Conservation (phyloP, 2,329 filamentous ascomycete genomes). For the Penicillium occitanis region DNA sequence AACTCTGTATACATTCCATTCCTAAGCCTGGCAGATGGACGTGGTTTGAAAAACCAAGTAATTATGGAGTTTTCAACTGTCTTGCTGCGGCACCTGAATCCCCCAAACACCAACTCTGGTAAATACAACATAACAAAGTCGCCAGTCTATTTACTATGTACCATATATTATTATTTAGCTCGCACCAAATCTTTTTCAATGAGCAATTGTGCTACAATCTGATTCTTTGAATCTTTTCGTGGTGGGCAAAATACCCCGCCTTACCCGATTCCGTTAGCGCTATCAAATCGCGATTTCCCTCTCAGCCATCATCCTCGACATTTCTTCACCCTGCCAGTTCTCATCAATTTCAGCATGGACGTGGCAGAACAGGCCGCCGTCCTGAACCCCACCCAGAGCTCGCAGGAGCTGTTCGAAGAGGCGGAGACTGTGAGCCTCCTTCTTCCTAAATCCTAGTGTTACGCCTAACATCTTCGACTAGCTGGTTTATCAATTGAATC, state of each 20-base stretch:
- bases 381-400: slow-evolving; percentile 27
- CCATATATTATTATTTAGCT: neutral
- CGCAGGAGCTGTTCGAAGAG: slow-evolving; percentile 31
- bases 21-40: neutral
- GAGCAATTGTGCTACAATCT: neutral
- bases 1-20: neutral
- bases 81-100: neutral
- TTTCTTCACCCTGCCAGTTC: neutral
- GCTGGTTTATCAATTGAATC: slow-evolving; percentile 44
- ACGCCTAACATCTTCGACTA: slow-evolving; percentile 25
- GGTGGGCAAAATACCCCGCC: slow-evolving; percentile 9
- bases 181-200: neutral
- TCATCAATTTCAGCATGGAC: slow-evolving; percentile 21
- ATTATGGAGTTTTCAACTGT: too few relatives aligned
- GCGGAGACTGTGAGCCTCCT: slow-evolving; percentile 29
- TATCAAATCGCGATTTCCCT: slow-evolving; percentile 18
- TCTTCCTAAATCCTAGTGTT: neutral
- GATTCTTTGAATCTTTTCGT: neutral
- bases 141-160: too few relatives aligned
- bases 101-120: neutral
- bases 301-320: neutral
- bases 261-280: slow-evolving; percentile 24
- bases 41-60: neutral
- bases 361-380: slow-evolving; percentile 32
- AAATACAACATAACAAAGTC: neutral